Evolutionary conservation across 805 yeast genomes (phyloP).

Genomic region (Ogataea haglerorum): DNA sequence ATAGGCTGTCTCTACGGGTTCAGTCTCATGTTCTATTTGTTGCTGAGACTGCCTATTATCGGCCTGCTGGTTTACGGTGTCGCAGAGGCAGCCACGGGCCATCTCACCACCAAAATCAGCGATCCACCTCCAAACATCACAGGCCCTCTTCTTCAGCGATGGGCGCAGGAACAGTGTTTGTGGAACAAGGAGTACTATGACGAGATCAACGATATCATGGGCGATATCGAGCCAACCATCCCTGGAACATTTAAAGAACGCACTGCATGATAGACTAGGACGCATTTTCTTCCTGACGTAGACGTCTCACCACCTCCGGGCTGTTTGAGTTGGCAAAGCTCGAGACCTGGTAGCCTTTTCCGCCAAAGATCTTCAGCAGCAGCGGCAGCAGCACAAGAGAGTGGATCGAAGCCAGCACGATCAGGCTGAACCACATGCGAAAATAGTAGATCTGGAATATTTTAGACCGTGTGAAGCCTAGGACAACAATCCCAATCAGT

Average conservation of each 20-base stretch:
- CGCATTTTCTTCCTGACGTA: slow-evolving; percentile 11
- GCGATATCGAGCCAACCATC: slow-evolving; percentile 12
- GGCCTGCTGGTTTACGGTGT: slow-evolving; percentile 49
- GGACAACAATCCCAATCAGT: slow-evolving; percentile 78
- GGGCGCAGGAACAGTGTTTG: slow-evolving; percentile 17
- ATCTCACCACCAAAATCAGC: slow-evolving; percentile 49
- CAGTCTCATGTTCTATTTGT: slow-evolving; percentile 44
- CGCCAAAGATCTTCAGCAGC: slow-evolving; percentile 61
- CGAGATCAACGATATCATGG: slow-evolving; percentile 14
- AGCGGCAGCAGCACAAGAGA: slow-evolving; percentile 78
- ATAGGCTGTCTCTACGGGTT: slow-evolving; percentile 57
- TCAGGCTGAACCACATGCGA: slow-evolving; percentile 87
- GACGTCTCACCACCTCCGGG: slow-evolving; percentile 25
- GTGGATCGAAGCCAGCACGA: slow-evolving; percentile 74
- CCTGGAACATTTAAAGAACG: slow-evolving; percentile 16
- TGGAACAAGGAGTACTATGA: slow-evolving; percentile 19
- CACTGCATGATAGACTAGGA: not conserved
- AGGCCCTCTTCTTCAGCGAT: slow-evolving; percentile 3
- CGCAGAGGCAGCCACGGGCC: slow-evolving; percentile 53
- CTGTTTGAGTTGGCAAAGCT: slow-evolving; percentile 19
- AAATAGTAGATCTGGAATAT: slow-evolving; percentile 91
- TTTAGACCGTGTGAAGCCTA: slow-evolving; percentile 82
- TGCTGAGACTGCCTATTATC: slow-evolving; percentile 42
- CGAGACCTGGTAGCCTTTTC: slow-evolving; percentile 42
- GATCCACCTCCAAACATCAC: slow-evolving; percentile 38